These are phyloP conservation scores for Phytophthora brassicae DNA, from an alignment of 352 stramenopile genomes.

Conservation along the genomic window DNA sequence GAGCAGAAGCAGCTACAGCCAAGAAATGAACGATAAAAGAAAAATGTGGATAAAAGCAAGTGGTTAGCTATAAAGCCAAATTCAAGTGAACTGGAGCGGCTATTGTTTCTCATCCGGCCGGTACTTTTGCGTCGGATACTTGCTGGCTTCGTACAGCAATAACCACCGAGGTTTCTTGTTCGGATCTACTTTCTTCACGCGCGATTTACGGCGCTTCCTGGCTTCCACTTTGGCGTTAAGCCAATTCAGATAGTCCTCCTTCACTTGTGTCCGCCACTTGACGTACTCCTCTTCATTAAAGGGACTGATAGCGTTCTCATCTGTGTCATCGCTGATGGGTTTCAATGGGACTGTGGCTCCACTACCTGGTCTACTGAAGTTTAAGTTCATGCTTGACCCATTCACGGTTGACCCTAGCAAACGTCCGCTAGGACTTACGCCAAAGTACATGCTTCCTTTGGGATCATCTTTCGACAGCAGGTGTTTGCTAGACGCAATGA, in stretches of 20 bases:
- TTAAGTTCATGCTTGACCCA: conserved; percentile 24
- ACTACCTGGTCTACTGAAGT: conserved; percentile 18
- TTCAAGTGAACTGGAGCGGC: conserved; percentile 16
- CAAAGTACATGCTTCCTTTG: conserved; percentile 41
- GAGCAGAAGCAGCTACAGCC: conserved; percentile 6
- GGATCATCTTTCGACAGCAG: conserved; percentile 30
- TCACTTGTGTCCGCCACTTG: conserved; percentile 68
- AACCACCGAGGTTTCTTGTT: conserved; percentile 71
- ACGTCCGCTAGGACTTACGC: conserved; percentile 22
- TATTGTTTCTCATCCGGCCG: conserved; percentile 34
- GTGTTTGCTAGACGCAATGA: conserved; percentile 44
- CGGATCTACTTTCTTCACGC: conserved; percentile 45
- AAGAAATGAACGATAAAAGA: conserved; percentile 32
- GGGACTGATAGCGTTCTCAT: not conserved
- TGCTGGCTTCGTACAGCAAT: conserved; percentile 69
- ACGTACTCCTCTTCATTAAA: conserved; percentile 69
- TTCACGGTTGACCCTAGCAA: conserved; percentile 23
- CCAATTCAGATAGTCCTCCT: conserved; percentile 77
- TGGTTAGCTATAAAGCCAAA: conserved; percentile 15
- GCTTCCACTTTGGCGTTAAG: conserved; percentile 60
- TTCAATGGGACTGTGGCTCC: conserved; percentile 10
- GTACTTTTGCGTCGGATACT: conserved; percentile 35
- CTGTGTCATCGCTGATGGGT: conserved; percentile 7
- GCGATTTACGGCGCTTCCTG: conserved; percentile 44
- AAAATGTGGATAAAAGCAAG: conserved; percentile 2